Base-by-base conservation (phyloP, 495 filamentous ascomycete genomes). In the Lepraria neglecta region DNA sequence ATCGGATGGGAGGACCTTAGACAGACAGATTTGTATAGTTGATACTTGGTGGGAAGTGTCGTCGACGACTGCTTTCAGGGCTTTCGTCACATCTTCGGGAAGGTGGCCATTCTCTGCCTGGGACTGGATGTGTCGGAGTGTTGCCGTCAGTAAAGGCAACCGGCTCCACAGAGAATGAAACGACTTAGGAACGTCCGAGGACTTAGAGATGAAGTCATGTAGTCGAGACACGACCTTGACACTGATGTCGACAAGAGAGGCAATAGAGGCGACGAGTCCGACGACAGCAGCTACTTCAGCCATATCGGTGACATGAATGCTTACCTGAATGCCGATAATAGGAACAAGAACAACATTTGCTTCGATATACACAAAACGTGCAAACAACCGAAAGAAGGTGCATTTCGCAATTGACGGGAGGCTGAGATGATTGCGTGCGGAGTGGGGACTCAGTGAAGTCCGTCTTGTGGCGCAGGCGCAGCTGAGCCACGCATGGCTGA, bases 1-100 rank as follows among this genome's bases (percentile, higher is more conserved):
- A 59, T 59, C 56, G 31, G 11, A 59, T 59, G 30, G 28, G n/a
- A 59, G 43, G 14, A 59, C 31, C 11, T 59, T 59, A 31, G 40
- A 35, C 17, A 48, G 56, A 59, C 24, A 59, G 14, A 35, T 59
- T 12, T 59, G 30, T 48, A 59, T 59, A 30, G 27, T n/a, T 1
- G 44, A 59, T 12, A 59, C 42, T 50, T 59, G 30, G 19, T 59
- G 33, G 28, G n/a, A 50, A 35, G 56, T 59, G 14, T 59, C 27
- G 14, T 59, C n/a, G 15, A 59, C 31, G 10, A 59, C 27, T 50
- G 6, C 14, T 59, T 48, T 59, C 43, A 59, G 44, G 2, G 56
- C 44, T 43, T 33, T 59, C 1, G 17, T 59, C 0, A 59, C 9
- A 33, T 58, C 43, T 24, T 47, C 45, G 15, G 45, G 45, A 47